Evolutionary conservation across 495 filamentous ascomycete genomes (phyloP).

Genomic region (Neurospora sp.): DNA sequence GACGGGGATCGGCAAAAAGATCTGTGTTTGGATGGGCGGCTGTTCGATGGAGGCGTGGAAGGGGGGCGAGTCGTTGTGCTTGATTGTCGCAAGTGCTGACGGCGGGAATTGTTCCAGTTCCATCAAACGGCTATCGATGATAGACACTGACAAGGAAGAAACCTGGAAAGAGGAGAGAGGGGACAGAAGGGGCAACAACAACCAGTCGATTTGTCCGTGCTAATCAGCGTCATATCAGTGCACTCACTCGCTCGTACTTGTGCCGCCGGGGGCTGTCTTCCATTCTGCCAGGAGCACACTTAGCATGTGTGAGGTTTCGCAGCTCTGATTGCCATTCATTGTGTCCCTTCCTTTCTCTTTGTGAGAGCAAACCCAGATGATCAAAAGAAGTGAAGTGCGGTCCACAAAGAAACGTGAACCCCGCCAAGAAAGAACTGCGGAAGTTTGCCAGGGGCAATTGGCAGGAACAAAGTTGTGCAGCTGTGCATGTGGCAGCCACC

Average conservation of each 20-base stretch:
- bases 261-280: not conserved
- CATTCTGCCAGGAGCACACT: not conserved
- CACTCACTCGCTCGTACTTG: not conserved
- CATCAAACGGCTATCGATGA: not conserved
- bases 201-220: not conserved
- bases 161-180: not conserved
- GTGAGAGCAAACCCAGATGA: not conserved
- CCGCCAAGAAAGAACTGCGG: not conserved
- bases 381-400: not conserved
- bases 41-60: not conserved
- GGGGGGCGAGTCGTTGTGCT: not conserved
- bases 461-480: not conserved
- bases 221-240: not conserved
- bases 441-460: not conserved
- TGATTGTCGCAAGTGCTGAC: not conserved
- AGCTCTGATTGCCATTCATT: not conserved
- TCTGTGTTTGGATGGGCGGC: not conserved
- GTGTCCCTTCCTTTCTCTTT: not conserved
- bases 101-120: not conserved
- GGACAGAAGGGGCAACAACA: not conserved
- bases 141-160: not conserved
- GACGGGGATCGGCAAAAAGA: not conserved
- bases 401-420: not conserved
- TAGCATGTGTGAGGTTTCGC: not conserved
- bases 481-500: not conserved